A percentile compares a stretch with the other conserved stretches of the same genome.
phyloP scores from a whole-genome alignment of 768 basidiomycete genomes.

The Auriscalpium microsporum region DNA sequence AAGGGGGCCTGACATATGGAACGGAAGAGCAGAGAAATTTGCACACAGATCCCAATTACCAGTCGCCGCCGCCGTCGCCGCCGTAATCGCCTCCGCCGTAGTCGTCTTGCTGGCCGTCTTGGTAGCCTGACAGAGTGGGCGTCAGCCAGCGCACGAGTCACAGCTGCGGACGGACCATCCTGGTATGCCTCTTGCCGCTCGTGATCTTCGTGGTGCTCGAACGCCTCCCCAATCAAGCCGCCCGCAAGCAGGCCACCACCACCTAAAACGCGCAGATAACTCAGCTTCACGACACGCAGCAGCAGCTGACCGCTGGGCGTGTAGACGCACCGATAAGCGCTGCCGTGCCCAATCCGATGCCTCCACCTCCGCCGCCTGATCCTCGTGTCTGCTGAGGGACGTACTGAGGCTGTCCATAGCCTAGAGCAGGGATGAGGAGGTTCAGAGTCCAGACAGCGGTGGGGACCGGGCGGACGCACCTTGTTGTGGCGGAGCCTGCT shows the following conservation, averaged over 20 bases:
- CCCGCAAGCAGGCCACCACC: conserved; percentile 66
- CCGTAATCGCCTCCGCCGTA: conserved; percentile 1
- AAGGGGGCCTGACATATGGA: background rate
- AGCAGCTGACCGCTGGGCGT: too few species aligned
- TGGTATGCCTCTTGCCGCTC: conserved; percentile 27
- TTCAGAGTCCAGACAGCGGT: background rate
- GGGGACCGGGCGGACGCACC: conserved; percentile 1
- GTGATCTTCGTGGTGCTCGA: conserved; percentile 34
- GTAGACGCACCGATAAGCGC: conserved; percentile 3
- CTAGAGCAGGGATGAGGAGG: background rate
- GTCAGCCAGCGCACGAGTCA: background rate
- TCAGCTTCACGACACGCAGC: background rate
- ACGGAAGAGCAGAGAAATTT: conserved; percentile 5
- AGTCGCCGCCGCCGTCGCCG: conserved; percentile 15
- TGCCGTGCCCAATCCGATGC: conserved; percentile 2
- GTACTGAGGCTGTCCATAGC: conserved; percentile 1
- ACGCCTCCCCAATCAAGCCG: conserved; percentile 40
- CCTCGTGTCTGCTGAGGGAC: background rate
- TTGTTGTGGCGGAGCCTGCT: conserved; percentile 7
- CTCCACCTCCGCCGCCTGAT: background rate
- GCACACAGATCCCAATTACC: conserved; percentile 8
- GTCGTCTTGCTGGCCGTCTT: conserved; percentile 16
- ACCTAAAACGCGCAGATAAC: conserved; percentile 23
- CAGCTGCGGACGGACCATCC: conserved; percentile 22
- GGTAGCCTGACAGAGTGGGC: conserved; percentile 21